Percentiles rank a stretch among this genome's conserved stretches.
Evolutionary conservation across 169 alveolate genomes (phyloP).

Genomic region (Theileria orientalis): DNA sequence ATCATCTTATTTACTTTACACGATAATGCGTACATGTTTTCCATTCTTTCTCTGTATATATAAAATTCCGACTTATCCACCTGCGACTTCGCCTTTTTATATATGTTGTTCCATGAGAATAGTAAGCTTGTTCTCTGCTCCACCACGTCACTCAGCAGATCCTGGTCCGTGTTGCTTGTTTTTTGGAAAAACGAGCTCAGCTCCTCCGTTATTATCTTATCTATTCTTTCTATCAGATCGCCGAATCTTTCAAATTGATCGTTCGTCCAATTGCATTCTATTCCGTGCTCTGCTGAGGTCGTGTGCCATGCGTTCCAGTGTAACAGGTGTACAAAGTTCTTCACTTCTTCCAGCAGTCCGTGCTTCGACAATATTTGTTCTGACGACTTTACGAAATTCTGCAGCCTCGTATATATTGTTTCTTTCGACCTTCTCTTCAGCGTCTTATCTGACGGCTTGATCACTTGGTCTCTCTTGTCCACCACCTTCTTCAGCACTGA

Average conservation of each 20-base stretch:
- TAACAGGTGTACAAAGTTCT: constrained; percentile 23
- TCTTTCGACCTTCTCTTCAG: constrained; percentile 4
- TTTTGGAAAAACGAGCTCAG: neutral
- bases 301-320: constrained; percentile 40
- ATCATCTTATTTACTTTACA: neutral
- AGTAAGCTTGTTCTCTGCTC: neutral
- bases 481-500: constrained; percentile 2
- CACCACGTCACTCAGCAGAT: neutral
- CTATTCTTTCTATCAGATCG: constrained; percentile 12
- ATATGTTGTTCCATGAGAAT: neutral
- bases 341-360: constrained; percentile 11
- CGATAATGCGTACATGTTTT: neutral
- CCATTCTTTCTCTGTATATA: constrained; percentile 4
- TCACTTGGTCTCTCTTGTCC: constrained; percentile 9
- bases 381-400: constrained; percentile 17
- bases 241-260: constrained; percentile 7
- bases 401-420: constrained; percentile 14
- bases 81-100: neutral
- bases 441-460: constrained; percentile 1
- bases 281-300: neutral
- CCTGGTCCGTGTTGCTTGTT: constrained; percentile 1
- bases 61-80: neutral
- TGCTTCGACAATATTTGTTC: constrained; percentile 3
- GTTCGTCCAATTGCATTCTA: constrained; percentile 22
- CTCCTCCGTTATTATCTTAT: neutral